phyloP scores from a whole-genome alignment of 2,329 filamentous ascomycete genomes.

The Arachnopeziza araneosa region DNA sequence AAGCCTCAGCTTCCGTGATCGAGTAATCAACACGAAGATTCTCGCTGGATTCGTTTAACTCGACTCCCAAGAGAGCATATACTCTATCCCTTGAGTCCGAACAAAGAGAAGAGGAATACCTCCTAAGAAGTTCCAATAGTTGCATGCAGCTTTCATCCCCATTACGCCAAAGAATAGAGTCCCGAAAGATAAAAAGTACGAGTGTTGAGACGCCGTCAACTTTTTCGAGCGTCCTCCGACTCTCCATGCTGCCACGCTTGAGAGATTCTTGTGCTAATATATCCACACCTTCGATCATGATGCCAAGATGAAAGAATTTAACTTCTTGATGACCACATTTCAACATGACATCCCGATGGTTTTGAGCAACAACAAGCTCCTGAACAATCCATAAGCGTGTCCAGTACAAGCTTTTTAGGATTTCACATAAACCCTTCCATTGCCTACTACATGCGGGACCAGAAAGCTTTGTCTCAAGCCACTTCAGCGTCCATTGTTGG shows the following conservation, averaged over 20 bases:
- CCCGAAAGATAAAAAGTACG: background rate
- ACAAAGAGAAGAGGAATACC: background rate
- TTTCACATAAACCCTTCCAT: background rate
- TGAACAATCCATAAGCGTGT: background rate
- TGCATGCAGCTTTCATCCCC: background rate
- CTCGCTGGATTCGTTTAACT: background rate
- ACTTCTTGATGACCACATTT: background rate
- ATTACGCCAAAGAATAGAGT: background rate
- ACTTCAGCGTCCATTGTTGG: background rate
- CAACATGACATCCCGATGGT: background rate
- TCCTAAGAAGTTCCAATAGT: background rate
- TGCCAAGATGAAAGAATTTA: background rate
- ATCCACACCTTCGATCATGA: background rate
- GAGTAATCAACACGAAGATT: background rate
- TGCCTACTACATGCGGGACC: background rate
- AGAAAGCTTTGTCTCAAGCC: background rate
- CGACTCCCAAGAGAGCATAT: background rate
- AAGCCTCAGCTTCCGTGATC: background rate
- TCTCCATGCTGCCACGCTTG: background rate
- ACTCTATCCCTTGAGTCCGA: background rate
- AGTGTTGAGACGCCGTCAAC: background rate
- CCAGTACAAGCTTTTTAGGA: background rate
- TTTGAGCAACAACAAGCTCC: background rate
- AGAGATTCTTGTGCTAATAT: background rate
- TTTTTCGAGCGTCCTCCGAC: background rate